These are phyloP conservation scores for Boletus subcaerulescens DNA, from an alignment of 768 basidiomycete species.

Conservation along the genomic window DNA sequence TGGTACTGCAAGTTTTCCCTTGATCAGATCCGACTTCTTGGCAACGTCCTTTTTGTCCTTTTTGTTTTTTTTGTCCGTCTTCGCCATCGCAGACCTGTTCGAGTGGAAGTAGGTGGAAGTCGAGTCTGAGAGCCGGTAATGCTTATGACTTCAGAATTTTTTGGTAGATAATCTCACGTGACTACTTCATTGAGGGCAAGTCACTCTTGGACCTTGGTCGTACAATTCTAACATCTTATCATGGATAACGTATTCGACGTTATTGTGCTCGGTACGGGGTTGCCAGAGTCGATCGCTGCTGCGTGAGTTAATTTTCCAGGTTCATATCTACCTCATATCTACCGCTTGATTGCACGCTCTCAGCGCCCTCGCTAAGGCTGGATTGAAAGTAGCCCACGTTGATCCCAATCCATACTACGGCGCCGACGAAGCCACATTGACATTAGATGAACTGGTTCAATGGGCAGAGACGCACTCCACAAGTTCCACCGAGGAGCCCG, in stretches of 20 bases:
- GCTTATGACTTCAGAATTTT: constrained; percentile 9
- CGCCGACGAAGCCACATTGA: constrained; percentile 73
- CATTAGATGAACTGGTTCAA: constrained; percentile 70
- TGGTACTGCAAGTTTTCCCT: constrained; percentile 8
- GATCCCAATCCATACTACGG: constrained; percentile 88
- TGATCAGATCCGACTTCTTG: constrained; percentile 31
- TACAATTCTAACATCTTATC: not conserved
- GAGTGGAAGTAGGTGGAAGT: not conserved
- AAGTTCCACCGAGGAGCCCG: constrained; percentile 6
- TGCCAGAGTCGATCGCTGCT: constrained; percentile 82
- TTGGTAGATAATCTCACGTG: constrained; percentile 23
- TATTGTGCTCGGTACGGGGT: constrained; percentile 71
- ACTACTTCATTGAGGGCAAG: constrained; percentile 27
- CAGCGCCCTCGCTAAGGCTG: constrained; percentile 87
- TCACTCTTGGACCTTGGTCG: not conserved
- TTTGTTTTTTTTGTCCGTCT: constrained; percentile 35
- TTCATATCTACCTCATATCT: constrained; percentile 2
- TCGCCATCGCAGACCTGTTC: constrained; percentile 34
- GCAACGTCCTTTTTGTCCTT: constrained; percentile 25
- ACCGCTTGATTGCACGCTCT: not conserved
- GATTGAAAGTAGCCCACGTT: constrained; percentile 84
- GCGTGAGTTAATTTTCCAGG: constrained; percentile 56
- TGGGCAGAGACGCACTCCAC: constrained; percentile 54
- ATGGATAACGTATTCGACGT: constrained; percentile 58
- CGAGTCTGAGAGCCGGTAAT: not conserved